Conservation (phyloP, 768 basidiomycete genomes). For the Podaxis pistillaris region DNA sequence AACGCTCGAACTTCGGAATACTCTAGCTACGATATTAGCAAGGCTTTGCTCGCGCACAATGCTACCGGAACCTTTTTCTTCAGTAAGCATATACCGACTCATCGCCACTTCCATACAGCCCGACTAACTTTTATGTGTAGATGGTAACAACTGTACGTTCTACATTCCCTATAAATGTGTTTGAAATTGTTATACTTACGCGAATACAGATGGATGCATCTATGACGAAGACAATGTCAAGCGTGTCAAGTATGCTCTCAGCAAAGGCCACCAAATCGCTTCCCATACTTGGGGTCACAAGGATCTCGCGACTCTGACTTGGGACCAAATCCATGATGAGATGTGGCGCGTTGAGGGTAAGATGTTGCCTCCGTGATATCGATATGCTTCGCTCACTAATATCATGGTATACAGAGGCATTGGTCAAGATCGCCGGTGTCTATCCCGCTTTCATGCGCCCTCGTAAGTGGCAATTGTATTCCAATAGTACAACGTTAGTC, state of each 20-base stretch:
- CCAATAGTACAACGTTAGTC: not conserved
- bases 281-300: conserved; percentile 42
- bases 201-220: conserved; percentile 28
- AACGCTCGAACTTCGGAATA: not conserved
- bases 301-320: conserved; percentile 28
- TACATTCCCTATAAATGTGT: not conserved
- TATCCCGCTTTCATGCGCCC: conserved; percentile 41
- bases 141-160: conserved; percentile 26
- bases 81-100: conserved; percentile 23
- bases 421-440: conserved; percentile 34
- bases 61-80: conserved; percentile 45
- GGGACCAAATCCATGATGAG: conserved; percentile 27
- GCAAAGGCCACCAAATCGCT: conserved; percentile 38
- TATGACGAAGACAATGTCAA: conserved; percentile 25
- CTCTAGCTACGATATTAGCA: conserved; percentile 32
- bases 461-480: conserved; percentile 24
- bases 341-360: conserved; percentile 28
- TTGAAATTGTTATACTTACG: not conserved
- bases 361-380: not conserved
- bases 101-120: too few species aligned
- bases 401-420: conserved; percentile 28
- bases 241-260: conserved; percentile 30
- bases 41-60: conserved; percentile 28
- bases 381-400: not conserved
- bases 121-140: conserved; percentile 10